A percentile compares a stretch with the other conserved stretches of the same genome.
phyloP scores from a whole-genome alignment of 768 basidiomycete species.

The Leucocoprinus birnbaumii region DNA sequence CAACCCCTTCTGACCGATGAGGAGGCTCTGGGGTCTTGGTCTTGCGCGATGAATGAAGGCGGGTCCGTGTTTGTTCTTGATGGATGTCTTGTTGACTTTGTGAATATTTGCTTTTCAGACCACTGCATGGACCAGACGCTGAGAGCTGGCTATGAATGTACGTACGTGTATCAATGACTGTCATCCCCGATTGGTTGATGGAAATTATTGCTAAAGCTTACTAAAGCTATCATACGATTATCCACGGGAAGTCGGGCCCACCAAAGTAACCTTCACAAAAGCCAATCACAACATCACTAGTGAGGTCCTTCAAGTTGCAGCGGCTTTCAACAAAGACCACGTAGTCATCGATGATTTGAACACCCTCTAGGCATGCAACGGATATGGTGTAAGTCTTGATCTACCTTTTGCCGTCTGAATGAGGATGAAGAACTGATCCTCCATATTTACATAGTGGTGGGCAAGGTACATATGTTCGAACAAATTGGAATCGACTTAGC shows the following conservation, averaged over 20 bases:
- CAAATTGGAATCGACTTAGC: too few relatives aligned
- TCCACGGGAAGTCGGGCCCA: too few relatives aligned
- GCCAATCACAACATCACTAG: too few relatives aligned
- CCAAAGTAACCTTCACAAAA: too few relatives aligned
- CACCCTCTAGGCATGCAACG: neutral
- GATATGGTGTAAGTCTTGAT: slow-evolving; percentile 1
- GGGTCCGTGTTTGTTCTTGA: neutral
- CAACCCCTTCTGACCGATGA: slow-evolving; percentile 51
- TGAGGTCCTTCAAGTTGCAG: neutral
- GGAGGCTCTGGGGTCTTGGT: slow-evolving; percentile 40
- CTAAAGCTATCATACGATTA: too few relatives aligned
- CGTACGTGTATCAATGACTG: too few relatives aligned
- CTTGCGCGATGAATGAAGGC: slow-evolving; percentile 20
- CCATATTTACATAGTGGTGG: too few relatives aligned
- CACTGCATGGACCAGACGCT: slow-evolving; percentile 13
- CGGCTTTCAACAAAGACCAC: neutral
- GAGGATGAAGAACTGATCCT: too few relatives aligned
- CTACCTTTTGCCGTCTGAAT: too few relatives aligned
- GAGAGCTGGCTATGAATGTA: slow-evolving; percentile 66
- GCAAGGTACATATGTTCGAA: too few relatives aligned
- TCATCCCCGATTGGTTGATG: too few relatives aligned
- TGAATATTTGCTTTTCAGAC: slow-evolving; percentile 4
- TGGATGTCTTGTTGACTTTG: neutral
- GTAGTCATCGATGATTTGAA: neutral
- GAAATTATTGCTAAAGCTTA: too few relatives aligned